Conservation (phyloP, 768 basidiomycete genomes). For the Paxillus ammoniavirescens region DNA sequence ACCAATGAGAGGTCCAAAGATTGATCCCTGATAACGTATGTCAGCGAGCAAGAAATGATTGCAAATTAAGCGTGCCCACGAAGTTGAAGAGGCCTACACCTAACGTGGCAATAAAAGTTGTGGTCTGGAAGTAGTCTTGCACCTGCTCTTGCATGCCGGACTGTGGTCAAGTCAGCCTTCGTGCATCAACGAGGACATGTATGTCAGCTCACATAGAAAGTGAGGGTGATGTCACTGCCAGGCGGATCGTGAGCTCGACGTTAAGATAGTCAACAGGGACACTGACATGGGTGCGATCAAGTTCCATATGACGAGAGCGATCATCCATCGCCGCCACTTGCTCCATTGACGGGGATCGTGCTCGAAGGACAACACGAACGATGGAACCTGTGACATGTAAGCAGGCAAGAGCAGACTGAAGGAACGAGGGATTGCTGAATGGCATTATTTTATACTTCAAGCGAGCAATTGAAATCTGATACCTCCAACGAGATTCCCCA, state of each 20-base stretch:
- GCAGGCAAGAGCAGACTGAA: conserved; percentile 6
- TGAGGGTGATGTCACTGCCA: conserved; percentile 22
- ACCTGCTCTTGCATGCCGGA: conserved; percentile 29
- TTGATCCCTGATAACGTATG: conserved; percentile 14
- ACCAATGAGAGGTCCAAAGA: conserved; percentile 25
- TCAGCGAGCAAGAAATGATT: not conserved
- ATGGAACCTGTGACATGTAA: conserved; percentile 18
- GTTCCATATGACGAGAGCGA: conserved; percentile 27
- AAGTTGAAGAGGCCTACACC: conserved; percentile 23
- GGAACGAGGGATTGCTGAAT: not conserved
- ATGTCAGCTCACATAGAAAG: conserved; percentile 24
- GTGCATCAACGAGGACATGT: not conserved
- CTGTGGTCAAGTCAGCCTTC: conserved; percentile 7
- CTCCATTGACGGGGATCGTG: conserved; percentile 28
- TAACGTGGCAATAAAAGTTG: conserved; percentile 14
- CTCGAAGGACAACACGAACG: conserved; percentile 15
- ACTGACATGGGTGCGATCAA: conserved; percentile 29
- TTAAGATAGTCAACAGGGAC: not conserved
- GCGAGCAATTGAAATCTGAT: not conserved
- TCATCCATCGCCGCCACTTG: conserved; percentile 27
- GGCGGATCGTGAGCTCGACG: conserved; percentile 2
- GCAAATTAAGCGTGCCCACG: conserved; percentile 1
- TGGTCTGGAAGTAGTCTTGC: conserved; percentile 18
- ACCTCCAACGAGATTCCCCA: not conserved
- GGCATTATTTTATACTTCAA: not conserved